Evolutionary conservation across 2,329 filamentous ascomycete genomes (phyloP).

Genomic region (Stagonosporopsis vannaccii): DNA sequence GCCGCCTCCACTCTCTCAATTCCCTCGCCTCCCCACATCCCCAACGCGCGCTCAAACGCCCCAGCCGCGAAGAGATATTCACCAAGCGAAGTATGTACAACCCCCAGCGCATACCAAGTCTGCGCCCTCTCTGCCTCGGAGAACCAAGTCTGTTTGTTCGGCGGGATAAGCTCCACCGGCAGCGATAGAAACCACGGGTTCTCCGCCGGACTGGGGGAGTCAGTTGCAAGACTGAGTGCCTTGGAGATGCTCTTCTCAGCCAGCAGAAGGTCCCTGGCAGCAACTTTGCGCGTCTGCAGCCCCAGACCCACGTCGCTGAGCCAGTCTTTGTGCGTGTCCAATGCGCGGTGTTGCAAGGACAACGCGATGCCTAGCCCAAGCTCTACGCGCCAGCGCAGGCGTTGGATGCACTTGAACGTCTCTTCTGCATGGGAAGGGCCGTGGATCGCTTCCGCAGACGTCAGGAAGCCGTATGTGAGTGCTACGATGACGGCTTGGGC

Average conservation of each 20-base stretch:
- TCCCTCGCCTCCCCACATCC: constrained; percentile 23
- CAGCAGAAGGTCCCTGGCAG: constrained; percentile 31
- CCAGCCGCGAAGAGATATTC: constrained; percentile 46
- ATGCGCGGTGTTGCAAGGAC: constrained; percentile 17
- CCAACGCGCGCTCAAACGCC: constrained; percentile 41
- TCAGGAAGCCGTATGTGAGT: constrained; percentile 43
- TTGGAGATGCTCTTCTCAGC: constrained; percentile 35
- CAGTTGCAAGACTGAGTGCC: constrained; percentile 37
- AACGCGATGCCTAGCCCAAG: constrained; percentile 33
- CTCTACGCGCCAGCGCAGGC: constrained; percentile 42
- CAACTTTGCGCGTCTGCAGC: not conserved
- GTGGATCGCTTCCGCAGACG: constrained; percentile 31
- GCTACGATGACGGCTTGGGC: constrained; percentile 36
- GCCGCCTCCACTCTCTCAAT: constrained; percentile 27
- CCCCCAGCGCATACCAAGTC: constrained; percentile 40
- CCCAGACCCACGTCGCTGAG: constrained; percentile 4
- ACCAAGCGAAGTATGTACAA: constrained; percentile 37
- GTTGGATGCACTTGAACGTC: constrained; percentile 29
- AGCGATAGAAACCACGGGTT: constrained; percentile 44
- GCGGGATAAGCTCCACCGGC: constrained; percentile 42
- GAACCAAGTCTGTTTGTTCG: constrained; percentile 41
- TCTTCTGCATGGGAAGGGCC: constrained; percentile 4
- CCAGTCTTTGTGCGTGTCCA: constrained; percentile 24
- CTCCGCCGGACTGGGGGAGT: constrained; percentile 33
- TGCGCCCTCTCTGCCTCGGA: constrained; percentile 35